Evolutionary conservation across 169 alveolate genomes (phyloP), one percentile per base, ranked within the genome.

Genomic region (Cryptosporidium tyzzeri): DNA sequence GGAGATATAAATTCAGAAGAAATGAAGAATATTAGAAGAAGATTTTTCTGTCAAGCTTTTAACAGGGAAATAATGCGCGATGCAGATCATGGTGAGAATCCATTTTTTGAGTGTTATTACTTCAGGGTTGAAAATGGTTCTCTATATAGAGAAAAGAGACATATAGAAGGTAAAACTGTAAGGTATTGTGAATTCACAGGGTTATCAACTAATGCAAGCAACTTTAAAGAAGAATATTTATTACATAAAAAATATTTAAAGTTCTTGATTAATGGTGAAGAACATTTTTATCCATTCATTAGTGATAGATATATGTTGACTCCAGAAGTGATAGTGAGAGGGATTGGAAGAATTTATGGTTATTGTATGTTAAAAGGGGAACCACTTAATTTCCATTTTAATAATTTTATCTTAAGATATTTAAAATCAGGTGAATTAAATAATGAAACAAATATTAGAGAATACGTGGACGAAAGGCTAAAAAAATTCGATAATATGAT

Each of bases 311-410:
- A n/a, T 10, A 50, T 14, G 23, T 33, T 29, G 37, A 9, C 33
- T 10, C 89, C 89, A 61, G 89, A 80, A 21, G 6, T 65, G 41
- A 59, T 80, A 35, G 35, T 80, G 41, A 74, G 68, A 21, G 74
- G 67, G 3, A 62, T 80, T 45, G 89, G 89, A 39, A 59, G 89
- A 62, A 39, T 80, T 10, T 80, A 62, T 59, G 89, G 89, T 62
- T 58, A 62, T 65, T 80, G 89, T 21, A 23, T 80, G 62, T 26
- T 80, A 59, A 33, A n/a, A 39, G 89, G 65, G 12, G 75, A 59
- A 62, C 89, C 89, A 23, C 35, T 80, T 26, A 80, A 80, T 62
- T 44, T 80, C 7, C 16, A 62, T 21, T 80, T 80, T 18, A 69
- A 23, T 80, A 41, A 41, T 45, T 62, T 80, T 35, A 62, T 80